phyloP scores from a whole-genome alignment of 768 basidiomycete species.

The Crassisporium funariophilum region DNA sequence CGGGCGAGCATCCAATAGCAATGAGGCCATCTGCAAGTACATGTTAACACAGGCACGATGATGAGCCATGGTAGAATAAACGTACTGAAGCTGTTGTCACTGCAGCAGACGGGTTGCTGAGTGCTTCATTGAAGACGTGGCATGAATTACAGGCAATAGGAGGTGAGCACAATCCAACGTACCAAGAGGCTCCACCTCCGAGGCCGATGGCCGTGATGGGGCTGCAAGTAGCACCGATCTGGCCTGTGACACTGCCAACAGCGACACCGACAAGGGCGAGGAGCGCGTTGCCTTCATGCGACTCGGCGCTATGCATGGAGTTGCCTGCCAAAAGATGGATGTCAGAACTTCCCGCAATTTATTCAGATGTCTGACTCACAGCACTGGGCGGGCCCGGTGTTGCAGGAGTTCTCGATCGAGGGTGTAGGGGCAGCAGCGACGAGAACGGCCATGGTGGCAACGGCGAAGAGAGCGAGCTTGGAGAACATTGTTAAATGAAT shows the following conservation, averaged over 20 bases:
- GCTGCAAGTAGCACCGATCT: conserved; percentile 24
- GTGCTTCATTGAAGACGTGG: neutral
- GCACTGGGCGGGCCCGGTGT: conserved; percentile 31
- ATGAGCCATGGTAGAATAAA: neutral
- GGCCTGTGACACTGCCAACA: conserved; percentile 12
- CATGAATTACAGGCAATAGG: neutral
- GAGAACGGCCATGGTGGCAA: conserved; percentile 26
- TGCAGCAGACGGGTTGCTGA: conserved; percentile 28
- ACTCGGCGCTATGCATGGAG: conserved; percentile 11
- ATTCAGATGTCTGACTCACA: conserved; percentile 13
- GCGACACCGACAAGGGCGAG: conserved; percentile 10
- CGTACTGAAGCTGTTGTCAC: conserved; percentile 27
- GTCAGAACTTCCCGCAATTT: neutral
- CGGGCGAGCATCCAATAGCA: conserved; percentile 20
- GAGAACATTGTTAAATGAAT: conserved; percentile 27
- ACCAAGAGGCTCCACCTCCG: conserved; percentile 13
- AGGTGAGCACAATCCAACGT: conserved; percentile 8
- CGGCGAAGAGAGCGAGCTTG: conserved; percentile 27
- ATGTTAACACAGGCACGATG: neutral
- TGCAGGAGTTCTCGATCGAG: conserved; percentile 23
- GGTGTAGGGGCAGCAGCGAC: conserved; percentile 30
- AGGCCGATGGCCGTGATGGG: conserved; percentile 26
- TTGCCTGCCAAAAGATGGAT: conserved; percentile 18
- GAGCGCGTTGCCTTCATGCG: conserved; percentile 2
- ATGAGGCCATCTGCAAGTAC: conserved; percentile 17